phyloP scores from a whole-genome alignment of 768 basidiomycete genomes.

The Macrolepiota dolichaula region DNA sequence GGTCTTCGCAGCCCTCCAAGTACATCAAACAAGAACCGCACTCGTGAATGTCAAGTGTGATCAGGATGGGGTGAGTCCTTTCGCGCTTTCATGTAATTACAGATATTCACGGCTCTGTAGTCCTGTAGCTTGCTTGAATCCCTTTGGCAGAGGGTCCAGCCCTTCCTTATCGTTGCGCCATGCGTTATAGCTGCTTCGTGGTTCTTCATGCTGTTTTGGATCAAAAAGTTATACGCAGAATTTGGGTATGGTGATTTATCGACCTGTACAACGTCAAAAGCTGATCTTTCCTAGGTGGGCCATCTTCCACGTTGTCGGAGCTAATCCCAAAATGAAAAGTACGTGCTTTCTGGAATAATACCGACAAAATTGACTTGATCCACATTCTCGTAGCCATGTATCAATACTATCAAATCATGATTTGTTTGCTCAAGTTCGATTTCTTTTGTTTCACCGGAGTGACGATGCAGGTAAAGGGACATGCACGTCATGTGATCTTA shows the following conservation, averaged over 20 bases:
- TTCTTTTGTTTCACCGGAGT: conserved; percentile 88
- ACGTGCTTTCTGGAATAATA: conserved; percentile 17
- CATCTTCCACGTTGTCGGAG: conserved; percentile 86
- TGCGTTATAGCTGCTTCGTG: conserved; percentile 65
- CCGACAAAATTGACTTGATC: conserved; percentile 3
- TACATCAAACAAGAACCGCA: conserved; percentile 69
- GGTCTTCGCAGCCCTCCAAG: conserved; percentile 71
- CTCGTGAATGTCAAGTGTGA: conserved; percentile 41
- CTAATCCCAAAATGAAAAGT: conserved; percentile 85
- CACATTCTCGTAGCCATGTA: conserved; percentile 64
- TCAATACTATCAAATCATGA: conserved; percentile 83
- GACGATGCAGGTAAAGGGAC: conserved; percentile 73
- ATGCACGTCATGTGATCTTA: not conserved
- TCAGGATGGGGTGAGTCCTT: conserved; percentile 31
- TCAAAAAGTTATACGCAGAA: conserved; percentile 70
- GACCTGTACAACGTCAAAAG: not conserved
- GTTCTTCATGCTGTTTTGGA: conserved; percentile 64
- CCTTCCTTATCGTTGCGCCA: conserved; percentile 72
- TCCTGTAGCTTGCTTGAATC: conserved; percentile 45
- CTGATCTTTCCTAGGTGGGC: conserved; percentile 61
- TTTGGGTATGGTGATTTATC: conserved; percentile 62
- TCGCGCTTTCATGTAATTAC: not conserved
- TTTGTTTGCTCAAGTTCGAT: conserved; percentile 86
- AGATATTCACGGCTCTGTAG: conserved; percentile 25
- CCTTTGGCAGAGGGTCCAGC: conserved; percentile 57